A percentile compares a stretch with the other conserved stretches of the same genome.
phyloP scores from a whole-genome alignment of 768 basidiomycete genomes.

The Polyporus arcularius region DNA sequence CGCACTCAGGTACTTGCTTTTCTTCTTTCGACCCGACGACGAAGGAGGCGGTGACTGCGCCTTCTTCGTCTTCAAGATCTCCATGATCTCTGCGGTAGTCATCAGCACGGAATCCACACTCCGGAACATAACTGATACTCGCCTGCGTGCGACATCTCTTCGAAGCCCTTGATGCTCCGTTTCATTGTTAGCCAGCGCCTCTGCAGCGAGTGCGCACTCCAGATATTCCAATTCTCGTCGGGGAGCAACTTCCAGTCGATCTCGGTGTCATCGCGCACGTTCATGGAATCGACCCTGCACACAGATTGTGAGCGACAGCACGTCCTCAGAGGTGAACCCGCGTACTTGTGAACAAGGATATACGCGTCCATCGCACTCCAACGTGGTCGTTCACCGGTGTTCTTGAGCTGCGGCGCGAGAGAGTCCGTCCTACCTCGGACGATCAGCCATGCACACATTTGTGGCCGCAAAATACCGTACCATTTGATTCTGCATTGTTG shows the following conservation, averaged over 20 bases:
- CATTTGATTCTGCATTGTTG: slow-evolving; percentile 91
- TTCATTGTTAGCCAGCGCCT: slow-evolving; percentile 84
- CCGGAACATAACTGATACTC: slow-evolving; percentile 18
- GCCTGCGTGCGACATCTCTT: slow-evolving; percentile 83
- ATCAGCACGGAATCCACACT: background rate
- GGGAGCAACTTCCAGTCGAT: slow-evolving; percentile 81
- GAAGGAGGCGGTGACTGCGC: slow-evolving; percentile 50
- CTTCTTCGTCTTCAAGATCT: slow-evolving; percentile 76
- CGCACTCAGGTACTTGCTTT: slow-evolving; percentile 33
- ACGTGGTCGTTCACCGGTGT: slow-evolving; percentile 65
- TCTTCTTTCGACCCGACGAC: slow-evolving; percentile 22
- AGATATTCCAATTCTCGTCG: slow-evolving; percentile 79
- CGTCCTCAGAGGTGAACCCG: background rate
- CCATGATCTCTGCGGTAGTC: slow-evolving; percentile 66
- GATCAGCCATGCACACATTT: background rate
- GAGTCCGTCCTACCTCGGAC: slow-evolving; percentile 65
- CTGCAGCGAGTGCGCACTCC: slow-evolving; percentile 80
- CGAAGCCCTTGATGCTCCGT: slow-evolving; percentile 69
- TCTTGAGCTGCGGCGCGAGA: slow-evolving; percentile 70
- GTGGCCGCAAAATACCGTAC: slow-evolving; percentile 36
- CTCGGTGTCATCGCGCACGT: slow-evolving; percentile 78
- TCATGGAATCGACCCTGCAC: slow-evolving; percentile 68
- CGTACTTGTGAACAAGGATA: slow-evolving; percentile 80
- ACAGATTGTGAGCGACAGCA: background rate
- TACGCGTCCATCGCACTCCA: slow-evolving; percentile 79